Conservation (phyloP, 306 rosid species). For the Pyrus betulifolia region DNA sequence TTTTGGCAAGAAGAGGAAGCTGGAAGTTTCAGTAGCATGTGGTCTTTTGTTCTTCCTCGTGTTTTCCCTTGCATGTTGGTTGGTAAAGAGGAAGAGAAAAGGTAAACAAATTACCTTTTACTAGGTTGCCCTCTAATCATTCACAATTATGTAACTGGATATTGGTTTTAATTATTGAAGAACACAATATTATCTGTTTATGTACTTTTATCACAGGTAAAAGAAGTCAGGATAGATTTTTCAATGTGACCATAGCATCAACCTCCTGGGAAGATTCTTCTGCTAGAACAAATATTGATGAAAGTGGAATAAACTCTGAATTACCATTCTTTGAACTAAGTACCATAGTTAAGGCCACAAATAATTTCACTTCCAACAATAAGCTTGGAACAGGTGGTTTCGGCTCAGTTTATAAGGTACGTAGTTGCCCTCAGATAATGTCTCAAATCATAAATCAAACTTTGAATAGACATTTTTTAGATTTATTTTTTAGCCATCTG, state of each 20-base stretch:
- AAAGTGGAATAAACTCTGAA: conserved; percentile 6
- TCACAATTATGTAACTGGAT: neutral
- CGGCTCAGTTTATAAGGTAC: conserved; percentile 50
- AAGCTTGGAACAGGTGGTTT: conserved; percentile 63
- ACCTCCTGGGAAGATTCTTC: neutral
- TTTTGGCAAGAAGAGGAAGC: too few species aligned
- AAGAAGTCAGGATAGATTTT: neutral
- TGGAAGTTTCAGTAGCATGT: too few species aligned
- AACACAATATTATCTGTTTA: neutral
- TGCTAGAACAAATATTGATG: neutral
- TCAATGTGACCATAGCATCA: neutral
- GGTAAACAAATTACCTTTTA: too few species aligned
- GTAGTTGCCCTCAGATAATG: neutral
- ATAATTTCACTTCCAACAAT: conserved; percentile 31
- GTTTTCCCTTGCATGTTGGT: too few species aligned
- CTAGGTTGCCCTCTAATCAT: too few species aligned
- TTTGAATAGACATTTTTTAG: neutral
- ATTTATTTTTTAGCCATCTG: neutral
- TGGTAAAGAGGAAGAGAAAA: too few species aligned
- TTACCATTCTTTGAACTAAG: conserved; percentile 29
- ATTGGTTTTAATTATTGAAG: neutral
- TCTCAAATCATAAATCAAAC: neutral
- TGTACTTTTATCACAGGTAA: neutral
- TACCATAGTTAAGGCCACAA: conserved; percentile 39
- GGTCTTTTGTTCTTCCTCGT: too few species aligned